These are phyloP conservation scores for Dictyostelium brefeldianum DNA, from an alignment of 78 protist species.

Conservation along the genomic window DNA sequence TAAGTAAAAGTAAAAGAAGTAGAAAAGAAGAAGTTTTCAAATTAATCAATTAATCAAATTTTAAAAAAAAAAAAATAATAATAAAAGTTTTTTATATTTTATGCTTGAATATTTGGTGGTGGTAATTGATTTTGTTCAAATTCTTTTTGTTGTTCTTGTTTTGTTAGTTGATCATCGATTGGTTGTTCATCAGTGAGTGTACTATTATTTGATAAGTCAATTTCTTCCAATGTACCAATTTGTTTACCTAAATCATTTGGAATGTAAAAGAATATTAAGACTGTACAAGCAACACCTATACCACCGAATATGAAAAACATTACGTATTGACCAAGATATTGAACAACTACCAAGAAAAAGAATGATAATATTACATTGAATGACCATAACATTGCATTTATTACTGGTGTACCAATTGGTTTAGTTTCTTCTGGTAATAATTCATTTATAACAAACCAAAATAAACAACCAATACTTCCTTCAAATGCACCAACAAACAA, in stretches of 20 bases:
- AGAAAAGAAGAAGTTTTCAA: no score
- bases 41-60: no score
- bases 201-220: no score
- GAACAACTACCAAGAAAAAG: constrained; percentile 27
- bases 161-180: no score
- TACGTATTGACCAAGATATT: constrained; percentile 45
- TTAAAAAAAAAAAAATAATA: no score
- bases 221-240: no score
- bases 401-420: constrained; percentile 68
- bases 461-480: constrained; percentile 33
- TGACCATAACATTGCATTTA: constrained; percentile 50
- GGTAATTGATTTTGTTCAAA: no score
- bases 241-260: neutral
- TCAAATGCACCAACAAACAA: constrained; percentile 65
- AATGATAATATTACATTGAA: constrained; percentile 43
- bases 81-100: no score
- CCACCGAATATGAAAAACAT: constrained; percentile 67
- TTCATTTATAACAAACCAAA: constrained; percentile 74
- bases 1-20: neutral
- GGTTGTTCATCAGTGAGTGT: no score
- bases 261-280: neutral
- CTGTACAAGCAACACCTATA: constrained; percentile 40
- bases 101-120: no score
- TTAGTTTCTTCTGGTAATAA: constrained; percentile 56
- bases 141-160: no score